Evolutionary conservation across 257 asterid genomes (phyloP), one percentile per base, ranked within the genome.

Genomic region (Solanum peruvianum): DNA sequence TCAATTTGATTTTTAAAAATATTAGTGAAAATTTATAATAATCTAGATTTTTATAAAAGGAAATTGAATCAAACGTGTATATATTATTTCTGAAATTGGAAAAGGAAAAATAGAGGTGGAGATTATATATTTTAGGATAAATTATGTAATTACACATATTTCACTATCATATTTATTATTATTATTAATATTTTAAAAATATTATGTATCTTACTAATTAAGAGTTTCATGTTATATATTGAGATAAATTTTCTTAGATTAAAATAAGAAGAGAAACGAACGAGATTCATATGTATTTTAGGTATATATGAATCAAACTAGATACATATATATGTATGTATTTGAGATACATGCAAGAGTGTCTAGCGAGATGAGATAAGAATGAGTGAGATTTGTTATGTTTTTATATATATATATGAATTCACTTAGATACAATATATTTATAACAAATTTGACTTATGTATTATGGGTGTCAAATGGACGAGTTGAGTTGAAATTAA

Each of bases 401-500:
- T 52, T 2, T 52, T 1, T 52, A n/a, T 3, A 52, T 0, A 16
- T 52, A 6, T 3, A 52, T 52, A 3, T 1, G 10, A 52, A 16
- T 52, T 2, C 10, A 6, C 23, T 52, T 16, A 6, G 9, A 49
- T 49, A 49, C 1, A 49, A 49, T 49, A 52, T 52, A 52, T 52
- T 1, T 16, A 52, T 52, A 52, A 0, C 10, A 52, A 52, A 52
- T 52, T 52, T 52, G 23, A 6, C 9, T 33, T 33, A 33, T 3
- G 5, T 33, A 33, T 33, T 33, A 33, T 1, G 35, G 35, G 35
- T 33, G 35, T 33, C 4, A 33, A 33, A 33, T 33, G 35, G 35
- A 0, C 5, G 35, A 31, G 1, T 33, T 3, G 5, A 0, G 4
- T 33, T 33, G 1, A 33, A 33, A 33, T 33, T 33, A 33, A 0